A percentile compares a stretch with the other conserved stretches of the same genome.
Evolutionary conservation across 345 rosid genomes (phyloP).

Genomic region (Populus simonii): DNA sequence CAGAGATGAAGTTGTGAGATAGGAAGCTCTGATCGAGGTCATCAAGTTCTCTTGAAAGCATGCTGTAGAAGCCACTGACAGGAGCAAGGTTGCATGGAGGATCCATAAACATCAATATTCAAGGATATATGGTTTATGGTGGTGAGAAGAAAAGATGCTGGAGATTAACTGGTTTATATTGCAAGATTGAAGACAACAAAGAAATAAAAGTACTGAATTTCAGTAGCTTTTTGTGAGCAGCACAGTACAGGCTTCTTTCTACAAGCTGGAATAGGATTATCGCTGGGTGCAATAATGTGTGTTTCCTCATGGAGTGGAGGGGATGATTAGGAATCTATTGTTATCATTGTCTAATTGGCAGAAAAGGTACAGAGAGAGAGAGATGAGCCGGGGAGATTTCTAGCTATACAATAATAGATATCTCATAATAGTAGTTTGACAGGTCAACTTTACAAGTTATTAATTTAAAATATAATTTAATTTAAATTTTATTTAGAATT

Average conservation of each 20-base stretch:
- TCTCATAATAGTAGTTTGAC: too few relatives aligned
- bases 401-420: too few relatives aligned
- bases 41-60: constrained; percentile 42
- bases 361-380: background rate
- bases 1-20: constrained; percentile 44
- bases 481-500: too few relatives aligned
- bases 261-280: background rate
- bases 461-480: too few relatives aligned
- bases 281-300: constrained; percentile 58
- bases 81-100: constrained; percentile 37
- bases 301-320: constrained; percentile 49
- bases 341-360: constrained; percentile 15
- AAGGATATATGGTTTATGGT: constrained; percentile 26
- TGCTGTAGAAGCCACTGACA: constrained; percentile 47
- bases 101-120: constrained; percentile 28
- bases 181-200: too few relatives aligned
- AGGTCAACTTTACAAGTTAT: too few relatives aligned
- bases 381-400: background rate
- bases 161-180: too few relatives aligned
- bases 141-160: constrained; percentile 5
- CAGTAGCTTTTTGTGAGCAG: too few relatives aligned
- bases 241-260: too few relatives aligned
- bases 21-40: constrained; percentile 38
- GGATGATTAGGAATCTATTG: constrained; percentile 54
- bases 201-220: too few relatives aligned